phyloP scores from a whole-genome alignment of 1,139 yeast genomes.

The Diutina ranongensis region DNA sequence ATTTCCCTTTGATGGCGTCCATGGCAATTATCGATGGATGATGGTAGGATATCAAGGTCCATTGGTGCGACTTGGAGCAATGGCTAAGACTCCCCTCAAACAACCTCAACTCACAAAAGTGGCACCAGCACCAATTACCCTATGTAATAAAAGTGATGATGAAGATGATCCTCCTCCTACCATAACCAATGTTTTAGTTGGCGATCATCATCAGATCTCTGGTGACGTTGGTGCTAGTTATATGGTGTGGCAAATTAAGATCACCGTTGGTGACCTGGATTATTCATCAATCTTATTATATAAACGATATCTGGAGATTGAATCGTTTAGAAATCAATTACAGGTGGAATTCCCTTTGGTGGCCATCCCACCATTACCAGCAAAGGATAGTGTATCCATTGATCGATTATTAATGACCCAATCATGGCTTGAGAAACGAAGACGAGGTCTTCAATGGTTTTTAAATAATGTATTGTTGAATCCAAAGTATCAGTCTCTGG shows the following conservation, averaged over 20 bases:
- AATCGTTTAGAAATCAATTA: conserved; percentile 32
- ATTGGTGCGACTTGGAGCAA: too few species aligned
- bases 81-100: background rate
- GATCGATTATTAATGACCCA: conserved; percentile 35
- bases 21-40: conserved; percentile 11
- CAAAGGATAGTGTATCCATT: conserved; percentile 39
- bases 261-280: conserved; percentile 29
- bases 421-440: conserved; percentile 46
- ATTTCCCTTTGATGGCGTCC: conserved; percentile 20
- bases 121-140: background rate
- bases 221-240: conserved; percentile 29
- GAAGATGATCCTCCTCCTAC: background rate
- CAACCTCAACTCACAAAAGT: background rate
- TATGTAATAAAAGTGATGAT: background rate
- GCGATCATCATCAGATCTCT: conserved; percentile 25
- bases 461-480: conserved; percentile 55
- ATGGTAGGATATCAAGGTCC: too few species aligned
- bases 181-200: conserved; percentile 9
- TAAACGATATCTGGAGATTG: conserved; percentile 60
- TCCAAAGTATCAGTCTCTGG: conserved; percentile 41
- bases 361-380: conserved; percentile 54
- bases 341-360: conserved; percentile 21
- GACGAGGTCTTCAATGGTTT: conserved; percentile 68
- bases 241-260: conserved; percentile 36
- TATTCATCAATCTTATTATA: conserved; percentile 40